phyloP scores from a whole-genome alignment of 2,329 filamentous ascomycete species.

The Knoxdaviesia capensis region DNA sequence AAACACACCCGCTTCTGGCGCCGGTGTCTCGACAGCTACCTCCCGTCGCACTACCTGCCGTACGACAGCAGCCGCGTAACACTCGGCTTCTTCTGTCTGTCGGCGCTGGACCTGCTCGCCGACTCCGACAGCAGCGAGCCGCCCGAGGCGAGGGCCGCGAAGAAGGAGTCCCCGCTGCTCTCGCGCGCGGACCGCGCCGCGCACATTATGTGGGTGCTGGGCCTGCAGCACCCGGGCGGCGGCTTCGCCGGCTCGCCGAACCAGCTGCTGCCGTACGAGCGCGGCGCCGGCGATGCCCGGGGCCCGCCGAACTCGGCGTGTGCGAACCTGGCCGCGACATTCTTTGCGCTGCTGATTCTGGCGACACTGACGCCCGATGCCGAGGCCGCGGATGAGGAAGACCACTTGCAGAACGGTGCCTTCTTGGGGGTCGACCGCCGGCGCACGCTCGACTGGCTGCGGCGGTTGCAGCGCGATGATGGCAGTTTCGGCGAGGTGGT shows the following conservation, averaged over 20 bases:
- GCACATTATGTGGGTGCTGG: constrained; percentile 60
- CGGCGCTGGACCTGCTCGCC: constrained; percentile 59
- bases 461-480: constrained; percentile 54
- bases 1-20: constrained; percentile 84
- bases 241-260: constrained; percentile 78
- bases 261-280: constrained; percentile 22
- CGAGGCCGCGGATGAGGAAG: constrained; percentile 12
- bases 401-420: constrained; percentile 16
- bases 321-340: constrained; percentile 69
- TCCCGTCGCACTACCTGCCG: constrained; percentile 67
- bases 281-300: not conserved
- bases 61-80: constrained; percentile 84
- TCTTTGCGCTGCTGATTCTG: constrained; percentile 65
- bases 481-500: constrained; percentile 84
- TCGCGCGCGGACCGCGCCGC: constrained; percentile 19
- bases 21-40: constrained; percentile 61
- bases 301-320: constrained; percentile 2
- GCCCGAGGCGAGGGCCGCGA: constrained; percentile 15
- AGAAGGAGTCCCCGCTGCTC: constrained; percentile 22
- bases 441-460: constrained; percentile 55
- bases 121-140: constrained; percentile 23
- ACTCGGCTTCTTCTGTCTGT: constrained; percentile 74
- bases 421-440: constrained; percentile 45
- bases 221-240: constrained; percentile 65
- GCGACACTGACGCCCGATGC: constrained; percentile 27